Evolutionary conservation across 306 rosid genomes (phyloP).

Genomic region (Vigna mungo): DNA sequence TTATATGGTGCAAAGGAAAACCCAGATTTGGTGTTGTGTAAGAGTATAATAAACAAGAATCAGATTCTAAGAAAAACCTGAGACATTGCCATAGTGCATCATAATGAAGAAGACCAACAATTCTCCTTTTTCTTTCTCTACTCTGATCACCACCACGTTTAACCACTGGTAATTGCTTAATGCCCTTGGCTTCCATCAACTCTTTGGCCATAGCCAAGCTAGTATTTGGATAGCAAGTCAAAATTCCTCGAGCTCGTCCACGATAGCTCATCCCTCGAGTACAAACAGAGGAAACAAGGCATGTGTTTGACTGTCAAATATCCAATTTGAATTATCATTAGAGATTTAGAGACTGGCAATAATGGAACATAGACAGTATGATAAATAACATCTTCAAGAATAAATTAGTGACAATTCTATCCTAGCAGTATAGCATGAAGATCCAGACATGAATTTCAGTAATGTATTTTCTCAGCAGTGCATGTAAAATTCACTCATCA

Average conservation of each 20-base stretch:
- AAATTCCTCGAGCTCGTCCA: slow-evolving; percentile 79
- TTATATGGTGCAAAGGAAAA: slow-evolving; percentile 23
- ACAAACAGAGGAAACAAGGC: slow-evolving; percentile 83
- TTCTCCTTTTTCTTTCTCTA: slow-evolving; percentile 69
- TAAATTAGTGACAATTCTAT: slow-evolving; percentile 8
- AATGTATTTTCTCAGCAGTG: slow-evolving; percentile 1
- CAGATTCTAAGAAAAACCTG: slow-evolving; percentile 65
- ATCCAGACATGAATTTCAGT: slow-evolving; percentile 28
- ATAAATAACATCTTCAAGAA: slow-evolving; percentile 31
- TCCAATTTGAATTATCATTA: slow-evolving; percentile 30
- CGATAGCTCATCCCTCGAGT: slow-evolving; percentile 86
- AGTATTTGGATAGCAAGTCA: slow-evolving; percentile 85
- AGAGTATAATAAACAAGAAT: background rate
- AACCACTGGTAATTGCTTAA: slow-evolving; percentile 93
- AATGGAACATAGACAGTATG: background rate
- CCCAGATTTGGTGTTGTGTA: slow-evolving; percentile 1
- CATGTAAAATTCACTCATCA: slow-evolving; percentile 31
- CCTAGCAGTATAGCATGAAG: slow-evolving; percentile 16
- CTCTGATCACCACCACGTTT: slow-evolving; percentile 59
- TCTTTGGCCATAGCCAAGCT: slow-evolving; percentile 86
- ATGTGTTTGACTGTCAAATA: slow-evolving; percentile 61
- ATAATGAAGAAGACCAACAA: slow-evolving; percentile 83
- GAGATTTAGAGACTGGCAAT: slow-evolving; percentile 5
- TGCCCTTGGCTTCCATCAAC: slow-evolving; percentile 94
- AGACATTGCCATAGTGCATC: slow-evolving; percentile 72